Evolutionary conservation across 1,284 basidiomycete genomes (phyloP).

Genomic region (Pulveroboletus ridleyi): DNA sequence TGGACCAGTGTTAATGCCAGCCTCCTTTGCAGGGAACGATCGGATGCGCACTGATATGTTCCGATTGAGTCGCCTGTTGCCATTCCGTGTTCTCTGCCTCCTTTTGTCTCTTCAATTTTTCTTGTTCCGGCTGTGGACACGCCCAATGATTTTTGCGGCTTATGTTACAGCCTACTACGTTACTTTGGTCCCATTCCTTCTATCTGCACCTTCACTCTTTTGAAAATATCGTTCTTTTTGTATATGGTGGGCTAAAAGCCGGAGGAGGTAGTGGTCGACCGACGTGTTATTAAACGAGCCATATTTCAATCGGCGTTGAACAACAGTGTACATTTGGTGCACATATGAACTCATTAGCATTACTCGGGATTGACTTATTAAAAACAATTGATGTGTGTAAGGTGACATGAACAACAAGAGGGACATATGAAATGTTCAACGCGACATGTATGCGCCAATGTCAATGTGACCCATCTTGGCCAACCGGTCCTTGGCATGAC

Average conservation of each 20-base stretch:
- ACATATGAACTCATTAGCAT: too few relatives aligned
- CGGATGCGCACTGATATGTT: conserved; percentile 33
- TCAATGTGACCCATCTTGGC: too few relatives aligned
- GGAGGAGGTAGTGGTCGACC: too few relatives aligned
- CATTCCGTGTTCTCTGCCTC: neutral
- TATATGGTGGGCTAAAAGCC: too few relatives aligned
- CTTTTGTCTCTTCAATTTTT: neutral
- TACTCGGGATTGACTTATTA: too few relatives aligned
- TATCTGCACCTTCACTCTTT: conserved; percentile 19
- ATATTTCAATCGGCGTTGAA: conserved; percentile 8
- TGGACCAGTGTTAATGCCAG: too few relatives aligned
- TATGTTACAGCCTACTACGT: conserved; percentile 24
- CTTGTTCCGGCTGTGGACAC: conserved; percentile 15
- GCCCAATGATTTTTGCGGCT: conserved; percentile 13
- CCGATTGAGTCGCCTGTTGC: conserved; percentile 1
- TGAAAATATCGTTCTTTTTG: too few relatives aligned
- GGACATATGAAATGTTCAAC: too few relatives aligned
- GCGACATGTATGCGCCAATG: too few relatives aligned
- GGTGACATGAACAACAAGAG: too few relatives aligned
- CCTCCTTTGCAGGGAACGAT: conserved; percentile 49
- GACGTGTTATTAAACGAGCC: neutral
- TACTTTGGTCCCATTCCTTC: conserved; percentile 2
- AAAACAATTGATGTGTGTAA: too few relatives aligned
- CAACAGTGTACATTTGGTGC: neutral
- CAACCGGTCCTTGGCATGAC: too few relatives aligned